Conservation (phyloP, 805 yeast species). For the Ogataea methanolica region DNA sequence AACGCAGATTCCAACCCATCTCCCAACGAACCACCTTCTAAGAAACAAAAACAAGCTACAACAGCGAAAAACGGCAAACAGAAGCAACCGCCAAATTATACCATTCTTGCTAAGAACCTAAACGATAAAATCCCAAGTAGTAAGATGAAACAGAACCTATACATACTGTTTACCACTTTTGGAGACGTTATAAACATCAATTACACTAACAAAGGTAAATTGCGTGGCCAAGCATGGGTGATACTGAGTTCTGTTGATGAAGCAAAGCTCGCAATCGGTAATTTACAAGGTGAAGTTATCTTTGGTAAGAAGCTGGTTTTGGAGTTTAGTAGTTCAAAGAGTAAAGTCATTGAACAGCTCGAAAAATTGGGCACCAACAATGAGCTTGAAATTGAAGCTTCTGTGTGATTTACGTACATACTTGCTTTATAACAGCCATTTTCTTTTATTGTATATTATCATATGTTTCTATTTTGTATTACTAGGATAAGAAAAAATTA, state of each 20-base stretch:
- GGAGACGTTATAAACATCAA: conserved; percentile 59
- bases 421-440: too few species aligned
- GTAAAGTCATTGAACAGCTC: conserved; percentile 20
- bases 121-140: conserved; percentile 48
- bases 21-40: not conserved
- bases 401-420: too few species aligned
- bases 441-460: too few species aligned
- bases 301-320: conserved; percentile 50
- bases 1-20: too few species aligned
- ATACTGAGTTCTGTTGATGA: conserved; percentile 43
- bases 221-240: conserved; percentile 68
- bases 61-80: not conserved
- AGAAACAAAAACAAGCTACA: not conserved
- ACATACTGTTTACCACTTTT: conserved; percentile 53
- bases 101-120: conserved; percentile 56
- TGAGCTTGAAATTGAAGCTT: not conserved
- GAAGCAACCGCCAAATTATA: conserved; percentile 24
- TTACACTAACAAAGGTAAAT: conserved; percentile 36
- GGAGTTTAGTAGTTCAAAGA: conserved; percentile 36
- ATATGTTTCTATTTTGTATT: too few species aligned
- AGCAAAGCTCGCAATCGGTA: conserved; percentile 47
- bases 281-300: conserved; percentile 42
- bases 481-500: too few species aligned
- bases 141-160: conserved; percentile 48
- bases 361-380: conserved; percentile 1